These are phyloP conservation scores for Monosporascus sp. DNA, from an alignment of 2,329 filamentous ascomycete species.

Conservation along the genomic window DNA sequence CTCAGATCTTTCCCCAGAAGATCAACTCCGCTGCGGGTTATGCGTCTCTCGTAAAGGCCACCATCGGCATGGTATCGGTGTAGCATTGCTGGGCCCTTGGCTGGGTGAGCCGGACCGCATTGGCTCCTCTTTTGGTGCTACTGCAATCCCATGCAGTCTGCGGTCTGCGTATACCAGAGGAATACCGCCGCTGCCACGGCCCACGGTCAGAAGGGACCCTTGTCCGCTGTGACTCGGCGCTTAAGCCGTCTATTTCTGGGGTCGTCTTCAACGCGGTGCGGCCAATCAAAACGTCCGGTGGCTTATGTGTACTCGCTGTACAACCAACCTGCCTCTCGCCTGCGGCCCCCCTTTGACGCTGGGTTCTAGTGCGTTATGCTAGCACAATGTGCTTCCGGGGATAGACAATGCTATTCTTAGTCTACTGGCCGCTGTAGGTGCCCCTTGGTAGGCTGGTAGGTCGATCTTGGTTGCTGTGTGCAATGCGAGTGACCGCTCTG, in stretches of 20 bases:
- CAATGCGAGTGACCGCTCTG: slow-evolving; percentile 2
- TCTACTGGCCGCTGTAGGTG: slow-evolving; percentile 6
- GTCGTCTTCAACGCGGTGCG: background rate
- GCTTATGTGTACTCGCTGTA: background rate
- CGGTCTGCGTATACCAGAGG: background rate
- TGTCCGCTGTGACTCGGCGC: background rate
- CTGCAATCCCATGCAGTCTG: background rate
- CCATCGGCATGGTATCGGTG: background rate
- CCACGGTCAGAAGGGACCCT: background rate
- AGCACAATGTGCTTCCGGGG: background rate
- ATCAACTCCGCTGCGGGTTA: background rate
- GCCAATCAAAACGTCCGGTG: background rate
- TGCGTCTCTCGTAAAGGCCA: background rate
- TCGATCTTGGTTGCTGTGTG: background rate
- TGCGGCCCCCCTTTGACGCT: background rate
- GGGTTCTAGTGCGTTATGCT: background rate
- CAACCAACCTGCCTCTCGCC: background rate
- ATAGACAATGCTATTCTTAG: background rate
- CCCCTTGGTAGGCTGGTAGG: background rate
- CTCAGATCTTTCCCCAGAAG: background rate
- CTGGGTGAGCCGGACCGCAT: background rate
- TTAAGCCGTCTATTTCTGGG: slow-evolving; percentile 1
- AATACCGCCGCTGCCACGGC: background rate
- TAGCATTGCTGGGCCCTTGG: background rate
- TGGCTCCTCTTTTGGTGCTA: background rate